Evolutionary conservation across 257 asterid genomes (phyloP).

Genomic region (Dorcoceras hygrometricum): DNA sequence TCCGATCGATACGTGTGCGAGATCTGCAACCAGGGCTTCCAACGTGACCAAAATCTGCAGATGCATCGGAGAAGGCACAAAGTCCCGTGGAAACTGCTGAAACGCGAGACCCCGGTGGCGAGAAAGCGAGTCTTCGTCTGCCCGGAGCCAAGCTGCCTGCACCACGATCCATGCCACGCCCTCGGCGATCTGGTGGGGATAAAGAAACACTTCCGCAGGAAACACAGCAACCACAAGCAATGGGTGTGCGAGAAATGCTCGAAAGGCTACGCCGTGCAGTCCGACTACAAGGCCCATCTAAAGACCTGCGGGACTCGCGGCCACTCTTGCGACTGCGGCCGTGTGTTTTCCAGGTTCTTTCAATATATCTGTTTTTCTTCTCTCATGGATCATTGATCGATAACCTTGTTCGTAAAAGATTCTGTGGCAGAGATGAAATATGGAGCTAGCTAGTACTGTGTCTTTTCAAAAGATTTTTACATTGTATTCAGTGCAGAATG

Average conservation of each 20-base stretch:
- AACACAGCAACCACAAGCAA: conserved; percentile 62
- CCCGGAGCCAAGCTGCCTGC: conserved; percentile 71
- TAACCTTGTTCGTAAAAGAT: background rate
- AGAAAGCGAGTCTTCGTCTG: conserved; percentile 65
- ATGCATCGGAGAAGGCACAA: conserved; percentile 88
- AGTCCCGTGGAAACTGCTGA: conserved; percentile 88
- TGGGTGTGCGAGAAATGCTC: conserved; percentile 68
- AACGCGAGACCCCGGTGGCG: conserved; percentile 46
- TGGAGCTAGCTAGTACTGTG: conserved; percentile 22
- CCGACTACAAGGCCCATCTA: conserved; percentile 69
- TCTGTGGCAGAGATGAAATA: conserved; percentile 18
- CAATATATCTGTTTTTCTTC: too few relatives aligned
- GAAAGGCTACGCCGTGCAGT: conserved; percentile 69
- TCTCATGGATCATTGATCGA: background rate
- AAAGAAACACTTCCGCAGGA: conserved; percentile 66
- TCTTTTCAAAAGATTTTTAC: conserved; percentile 28
- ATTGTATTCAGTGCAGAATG: conserved; percentile 48
- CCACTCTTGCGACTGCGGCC: conserved; percentile 70
- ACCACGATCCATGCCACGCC: conserved; percentile 74
- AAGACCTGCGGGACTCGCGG: conserved; percentile 77
- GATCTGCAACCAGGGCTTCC: conserved; percentile 96
- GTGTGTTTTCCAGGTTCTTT: conserved; percentile 53
- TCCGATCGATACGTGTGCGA: conserved; percentile 89
- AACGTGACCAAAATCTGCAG: conserved; percentile 88
- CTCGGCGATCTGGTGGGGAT: conserved; percentile 75